Base-by-base conservation (phyloP, 202 grass and related monocot species). In the Zoysia matrella region DNA sequence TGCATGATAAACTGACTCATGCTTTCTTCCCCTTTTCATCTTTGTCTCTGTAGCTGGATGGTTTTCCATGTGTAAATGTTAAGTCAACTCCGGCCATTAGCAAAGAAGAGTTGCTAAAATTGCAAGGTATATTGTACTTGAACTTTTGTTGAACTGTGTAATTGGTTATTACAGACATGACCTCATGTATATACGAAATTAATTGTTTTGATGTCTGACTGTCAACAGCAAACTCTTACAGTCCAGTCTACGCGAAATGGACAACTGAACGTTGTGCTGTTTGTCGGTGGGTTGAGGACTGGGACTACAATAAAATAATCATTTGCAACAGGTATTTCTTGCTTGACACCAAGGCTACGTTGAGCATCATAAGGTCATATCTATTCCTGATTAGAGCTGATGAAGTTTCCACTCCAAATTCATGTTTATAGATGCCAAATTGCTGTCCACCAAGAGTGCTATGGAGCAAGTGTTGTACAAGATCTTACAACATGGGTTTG, bases 231-330 rank as follows among this genome's bases (percentile, higher is more conserved):
- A 92, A 91, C 82, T 53, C 88, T 76, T 98, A 93, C 68, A 86
- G 65, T 79, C 90, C 95, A 83, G 85, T 98, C 15, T 77, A 83
- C 72, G 89, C 80, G 82, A 99, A 92, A 89, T 99, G 96, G 96
- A 93, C 90, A 80, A 99, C 96, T 55, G 96, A 99, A 85, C 85
- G 87, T 52, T 99, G 96, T 81, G 92, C 96, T 70, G 86, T 99
- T 84, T 99, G 96, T 76, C 81, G 96, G 74, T 95, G 96, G 96
- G 88, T 99, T 87, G 92, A 95, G 78, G 96, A 99, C 75, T 99
- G 96, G 96, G 96, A 99, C 71, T 93, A 95, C 80, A 99, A 99
- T 62, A 95, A 99, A 88, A 96, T 99, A 71, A 99, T 99, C 39
- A 95, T 99, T 67, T 99, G 96, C 86, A 99, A 99, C 83, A 94